Evolutionary conservation across 2,329 filamentous ascomycete genomes (phyloP).

Genomic region (Akanthomyces lecanii): DNA sequence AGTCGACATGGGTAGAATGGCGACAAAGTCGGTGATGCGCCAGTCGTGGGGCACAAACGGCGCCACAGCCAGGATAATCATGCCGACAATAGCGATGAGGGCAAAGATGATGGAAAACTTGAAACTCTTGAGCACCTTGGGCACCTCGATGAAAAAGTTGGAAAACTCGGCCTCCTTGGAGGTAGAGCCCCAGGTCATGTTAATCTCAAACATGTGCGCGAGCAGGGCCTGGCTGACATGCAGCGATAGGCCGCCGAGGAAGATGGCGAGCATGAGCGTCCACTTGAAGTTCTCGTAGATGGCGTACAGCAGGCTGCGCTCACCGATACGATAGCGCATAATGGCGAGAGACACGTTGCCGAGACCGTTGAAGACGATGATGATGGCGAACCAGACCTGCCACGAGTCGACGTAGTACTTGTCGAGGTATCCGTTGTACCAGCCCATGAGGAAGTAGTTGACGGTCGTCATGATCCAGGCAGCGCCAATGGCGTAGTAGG

Average conservation of each 20-base stretch:
- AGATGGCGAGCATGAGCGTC: constrained; percentile 50
- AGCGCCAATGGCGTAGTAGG: constrained; percentile 67
- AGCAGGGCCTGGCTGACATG: constrained; percentile 40
- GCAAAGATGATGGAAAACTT: constrained; percentile 67
- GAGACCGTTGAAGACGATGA: constrained; percentile 60
- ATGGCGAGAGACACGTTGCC: constrained; percentile 59
- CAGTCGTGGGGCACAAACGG: constrained; percentile 62
- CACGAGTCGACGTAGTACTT: constrained; percentile 66
- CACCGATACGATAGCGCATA: constrained; percentile 57
- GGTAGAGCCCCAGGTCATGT: constrained; percentile 50
- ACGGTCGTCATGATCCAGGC: constrained; percentile 62
- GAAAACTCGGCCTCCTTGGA: constrained; percentile 58
- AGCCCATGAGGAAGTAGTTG: constrained; percentile 70
- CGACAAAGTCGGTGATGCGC: constrained; percentile 67
- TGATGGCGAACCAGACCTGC: constrained; percentile 58
- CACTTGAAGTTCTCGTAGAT: constrained; percentile 51
- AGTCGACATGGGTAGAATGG: constrained; percentile 71
- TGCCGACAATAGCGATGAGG: constrained; percentile 52
- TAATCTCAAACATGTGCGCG: constrained; percentile 39
- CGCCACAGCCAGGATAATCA: constrained; percentile 61
- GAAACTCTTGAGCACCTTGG: constrained; percentile 72
- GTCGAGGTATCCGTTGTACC: constrained; percentile 63
- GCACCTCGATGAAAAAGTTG: constrained; percentile 54
- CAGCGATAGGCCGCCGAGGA: constrained; percentile 41
- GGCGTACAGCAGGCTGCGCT: constrained; percentile 44